Conservation (phyloP, 2,329 filamentous ascomycete genomes). For the Oidium heveae region DNA sequence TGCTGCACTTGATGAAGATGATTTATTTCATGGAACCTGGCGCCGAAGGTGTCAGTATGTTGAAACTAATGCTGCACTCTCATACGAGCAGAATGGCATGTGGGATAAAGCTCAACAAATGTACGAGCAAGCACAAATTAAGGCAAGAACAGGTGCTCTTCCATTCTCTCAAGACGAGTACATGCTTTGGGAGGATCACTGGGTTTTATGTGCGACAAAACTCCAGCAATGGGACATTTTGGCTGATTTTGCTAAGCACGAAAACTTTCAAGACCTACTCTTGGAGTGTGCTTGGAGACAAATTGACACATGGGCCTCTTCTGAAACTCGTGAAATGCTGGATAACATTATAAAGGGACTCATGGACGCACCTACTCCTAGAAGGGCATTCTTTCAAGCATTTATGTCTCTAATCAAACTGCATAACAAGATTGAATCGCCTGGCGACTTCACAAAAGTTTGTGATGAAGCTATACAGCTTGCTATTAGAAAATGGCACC, state of each 20-base stretch:
- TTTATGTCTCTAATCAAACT: constrained; percentile 94
- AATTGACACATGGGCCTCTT: constrained; percentile 79
- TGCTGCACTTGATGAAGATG: constrained; percentile 71
- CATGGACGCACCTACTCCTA: constrained; percentile 86
- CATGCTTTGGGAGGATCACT: constrained; percentile 98
- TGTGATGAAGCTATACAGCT: constrained; percentile 95
- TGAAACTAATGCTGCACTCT: constrained; percentile 88
- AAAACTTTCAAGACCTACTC: constrained; percentile 91
- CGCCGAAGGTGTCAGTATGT: constrained; percentile 84
- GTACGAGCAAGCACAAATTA: constrained; percentile 92
- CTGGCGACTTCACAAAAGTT: constrained; percentile 61
- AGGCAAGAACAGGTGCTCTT: constrained; percentile 83
- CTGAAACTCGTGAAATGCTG: constrained; percentile 66
- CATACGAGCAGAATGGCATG: constrained; percentile 96
- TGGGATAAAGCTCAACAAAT: constrained; percentile 97
- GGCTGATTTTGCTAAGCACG: constrained; percentile 93
- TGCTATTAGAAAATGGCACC: constrained; percentile 95
- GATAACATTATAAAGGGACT: constrained; percentile 90
- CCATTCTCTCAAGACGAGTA: constrained; percentile 94
- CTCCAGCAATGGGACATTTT: constrained; percentile 97
- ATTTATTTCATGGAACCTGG: constrained; percentile 96
- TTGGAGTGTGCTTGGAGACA: constrained; percentile 90
- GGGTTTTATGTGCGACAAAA: constrained; percentile 93
- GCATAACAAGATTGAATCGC: constrained; percentile 64
- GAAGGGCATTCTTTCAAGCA: constrained; percentile 88